Evolutionary conservation across 2,329 filamentous ascomycete species (phyloP), one percentile per base, ranked within the genome.

Genomic region (Fusarium agapanthi): DNA sequence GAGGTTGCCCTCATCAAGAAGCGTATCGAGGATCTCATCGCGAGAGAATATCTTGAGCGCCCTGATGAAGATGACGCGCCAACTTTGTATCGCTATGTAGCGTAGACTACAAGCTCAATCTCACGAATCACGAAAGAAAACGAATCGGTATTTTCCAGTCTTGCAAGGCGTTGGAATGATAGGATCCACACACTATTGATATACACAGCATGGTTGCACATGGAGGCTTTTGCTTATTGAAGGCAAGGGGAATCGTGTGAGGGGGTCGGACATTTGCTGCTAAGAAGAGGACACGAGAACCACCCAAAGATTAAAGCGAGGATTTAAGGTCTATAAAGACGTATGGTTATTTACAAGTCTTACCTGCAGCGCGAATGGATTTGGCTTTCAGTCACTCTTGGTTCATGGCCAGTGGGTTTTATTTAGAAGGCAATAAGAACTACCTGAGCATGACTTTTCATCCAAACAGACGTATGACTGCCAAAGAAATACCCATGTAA

Each of bases 1-100:
- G 92, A 95, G 63, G 87, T 95, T 40, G 86, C 87, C 35, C 90
- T 95, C 83, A 91, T 95, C 83, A 95, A 95, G 86, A 91, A 90
- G 79, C 90, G 91, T n/a, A 92, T 95, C 66, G 93, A 95, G 80
- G 91, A 91, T 71, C 84, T 95, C 55, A 93, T 95, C 56, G 88
- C 90, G 67, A 87, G 92, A 69, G 93, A 95, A 78, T 95, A 95
- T 74, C 84, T 95, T 26, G 93, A 95, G 82, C 88, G 93, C 8
- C 80, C 81, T 11, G 87, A 92, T 20, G 93, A 94, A 50, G 90
- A 90, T 15, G 87, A 85, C n/a, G 87, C 87, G 35, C 81, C 88
- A 11, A 88, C 92, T 38, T 87, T 87, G 16, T 95, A 95, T 80
- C 86, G 88, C 69, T 95, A 95, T 76, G 81, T 95, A 41, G 93